Evolutionary conservation across 495 filamentous ascomycete species (phyloP).

Genomic region (Oidiodendron maius): DNA sequence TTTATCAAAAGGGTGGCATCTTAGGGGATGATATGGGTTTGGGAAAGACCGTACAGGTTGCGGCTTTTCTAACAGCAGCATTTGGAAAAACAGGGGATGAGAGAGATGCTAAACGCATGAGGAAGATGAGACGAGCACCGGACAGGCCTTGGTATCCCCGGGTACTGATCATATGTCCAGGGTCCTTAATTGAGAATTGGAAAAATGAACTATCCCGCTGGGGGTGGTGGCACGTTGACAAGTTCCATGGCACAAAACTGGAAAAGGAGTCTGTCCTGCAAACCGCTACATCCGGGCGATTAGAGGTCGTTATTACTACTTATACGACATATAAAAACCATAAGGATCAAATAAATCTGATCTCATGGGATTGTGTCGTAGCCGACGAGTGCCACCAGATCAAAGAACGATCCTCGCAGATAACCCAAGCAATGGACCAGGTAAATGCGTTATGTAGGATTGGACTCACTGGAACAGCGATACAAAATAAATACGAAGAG

Average conservation of each 20-base stretch:
- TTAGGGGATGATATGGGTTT: constrained; percentile 96
- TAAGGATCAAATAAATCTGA: constrained; percentile 68
- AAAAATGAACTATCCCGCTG: constrained; percentile 75
- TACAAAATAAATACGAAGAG: constrained; percentile 97
- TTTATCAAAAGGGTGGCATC: constrained; percentile 87
- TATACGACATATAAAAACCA: constrained; percentile 81
- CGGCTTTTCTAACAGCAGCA: constrained; percentile 85
- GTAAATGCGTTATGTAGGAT: constrained; percentile 91
- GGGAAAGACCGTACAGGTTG: constrained; percentile 95
- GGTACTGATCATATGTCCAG: constrained; percentile 82
- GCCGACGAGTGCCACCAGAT: constrained; percentile 95
- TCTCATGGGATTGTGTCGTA: constrained; percentile 95
- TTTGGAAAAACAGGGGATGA: constrained; percentile 95
- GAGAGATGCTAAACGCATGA: constrained; percentile 83
- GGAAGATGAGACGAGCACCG: constrained; percentile 59
- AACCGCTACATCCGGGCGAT: constrained; percentile 65
- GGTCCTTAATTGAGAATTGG: constrained; percentile 87
- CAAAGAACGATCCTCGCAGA: constrained; percentile 72
- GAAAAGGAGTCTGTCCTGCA: constrained; percentile 67
- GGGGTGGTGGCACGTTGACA: constrained; percentile 92
- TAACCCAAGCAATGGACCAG: constrained; percentile 82
- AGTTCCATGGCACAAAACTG: constrained; percentile 62
- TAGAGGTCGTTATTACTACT: constrained; percentile 91
- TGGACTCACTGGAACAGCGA: constrained; percentile 91
- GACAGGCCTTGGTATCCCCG: constrained; percentile 72